phyloP scores from a whole-genome alignment of 75 land plant genomes.

The Cunninghamia lanceolata region DNA sequence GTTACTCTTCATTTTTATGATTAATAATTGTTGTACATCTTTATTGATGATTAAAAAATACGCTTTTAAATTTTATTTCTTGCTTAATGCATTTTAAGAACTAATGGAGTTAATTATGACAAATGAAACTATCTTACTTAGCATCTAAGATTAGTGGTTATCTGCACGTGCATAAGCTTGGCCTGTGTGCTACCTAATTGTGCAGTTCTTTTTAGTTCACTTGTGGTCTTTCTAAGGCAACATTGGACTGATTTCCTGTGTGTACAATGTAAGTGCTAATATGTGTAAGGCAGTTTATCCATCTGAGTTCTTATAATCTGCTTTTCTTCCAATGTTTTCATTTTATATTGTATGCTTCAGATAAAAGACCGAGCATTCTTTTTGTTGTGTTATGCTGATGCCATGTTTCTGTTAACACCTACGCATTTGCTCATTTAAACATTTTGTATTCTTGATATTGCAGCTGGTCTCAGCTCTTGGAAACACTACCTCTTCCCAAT shows the following conservation, averaged over 20 bases:
- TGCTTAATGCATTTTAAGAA: no score
- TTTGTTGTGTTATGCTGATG: not conserved
- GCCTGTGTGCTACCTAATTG: not conserved
- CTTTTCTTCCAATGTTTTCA: not conserved
- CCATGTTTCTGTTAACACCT: not conserved
- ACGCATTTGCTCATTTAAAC: not conserved
- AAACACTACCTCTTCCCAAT: constrained; percentile 68
- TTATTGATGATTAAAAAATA: not conserved
- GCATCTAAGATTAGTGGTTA: not conserved
- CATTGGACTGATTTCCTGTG: not conserved
- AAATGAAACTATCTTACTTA: not conserved
- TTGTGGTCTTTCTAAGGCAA: not conserved
- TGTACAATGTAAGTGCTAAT: not conserved
- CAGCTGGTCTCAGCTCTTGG: constrained; percentile 73
- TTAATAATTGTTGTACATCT: not conserved
- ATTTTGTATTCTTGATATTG: constrained; percentile 14
- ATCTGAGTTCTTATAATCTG: not conserved
- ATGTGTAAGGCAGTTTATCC: not conserved
- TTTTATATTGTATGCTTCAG: not conserved
- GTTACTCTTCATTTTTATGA: not conserved
- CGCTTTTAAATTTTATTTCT: no score
- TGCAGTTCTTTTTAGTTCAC: constrained; percentile 2
- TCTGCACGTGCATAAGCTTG: not conserved
- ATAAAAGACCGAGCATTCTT: not conserved
- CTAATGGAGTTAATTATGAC: no score